Percentiles rank a stretch among this genome's conserved stretches.
Conservation (phyloP, 768 basidiomycete genomes). For the Phlegmacium glaucopus region DNA sequence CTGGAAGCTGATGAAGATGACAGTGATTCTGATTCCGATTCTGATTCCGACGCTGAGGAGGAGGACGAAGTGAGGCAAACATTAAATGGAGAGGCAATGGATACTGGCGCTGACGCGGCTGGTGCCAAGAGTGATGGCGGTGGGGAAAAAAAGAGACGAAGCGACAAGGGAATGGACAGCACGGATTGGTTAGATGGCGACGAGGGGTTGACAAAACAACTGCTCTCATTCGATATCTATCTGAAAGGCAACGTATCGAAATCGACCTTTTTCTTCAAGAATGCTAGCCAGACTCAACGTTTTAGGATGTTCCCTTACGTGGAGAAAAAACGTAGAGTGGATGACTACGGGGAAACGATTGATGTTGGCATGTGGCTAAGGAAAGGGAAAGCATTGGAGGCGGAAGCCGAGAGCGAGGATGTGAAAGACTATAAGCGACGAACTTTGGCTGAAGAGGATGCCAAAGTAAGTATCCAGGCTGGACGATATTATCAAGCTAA, state of each 20-base stretch:
- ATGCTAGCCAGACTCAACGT: constrained; percentile 66
- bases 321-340: constrained; percentile 88
- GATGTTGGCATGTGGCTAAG: constrained; percentile 96
- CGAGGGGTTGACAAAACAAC: constrained; percentile 67
- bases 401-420: constrained; percentile 84
- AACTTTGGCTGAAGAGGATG: constrained; percentile 74
- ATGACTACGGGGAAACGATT: constrained; percentile 93
- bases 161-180: constrained; percentile 47
- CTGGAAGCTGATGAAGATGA: constrained; percentile 94
- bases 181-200: constrained; percentile 77
- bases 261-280: constrained; percentile 85
- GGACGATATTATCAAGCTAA: neutral
- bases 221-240: constrained; percentile 93
- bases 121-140: constrained; percentile 15
- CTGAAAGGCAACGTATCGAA: constrained; percentile 94
- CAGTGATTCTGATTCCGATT: constrained; percentile 66
- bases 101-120: constrained; percentile 31
- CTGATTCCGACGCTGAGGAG: constrained; percentile 64
- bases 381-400: constrained; percentile 87
- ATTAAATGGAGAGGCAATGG: constrained; percentile 49
- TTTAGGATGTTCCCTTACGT: constrained; percentile 98
- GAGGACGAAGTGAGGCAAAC: constrained; percentile 61
- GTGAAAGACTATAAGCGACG: constrained; percentile 64
- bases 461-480: constrained; percentile 54
- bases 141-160: constrained; percentile 35